Base-by-base conservation (phyloP, 2,329 filamentous ascomycete species). In the Coniella vitis region DNA sequence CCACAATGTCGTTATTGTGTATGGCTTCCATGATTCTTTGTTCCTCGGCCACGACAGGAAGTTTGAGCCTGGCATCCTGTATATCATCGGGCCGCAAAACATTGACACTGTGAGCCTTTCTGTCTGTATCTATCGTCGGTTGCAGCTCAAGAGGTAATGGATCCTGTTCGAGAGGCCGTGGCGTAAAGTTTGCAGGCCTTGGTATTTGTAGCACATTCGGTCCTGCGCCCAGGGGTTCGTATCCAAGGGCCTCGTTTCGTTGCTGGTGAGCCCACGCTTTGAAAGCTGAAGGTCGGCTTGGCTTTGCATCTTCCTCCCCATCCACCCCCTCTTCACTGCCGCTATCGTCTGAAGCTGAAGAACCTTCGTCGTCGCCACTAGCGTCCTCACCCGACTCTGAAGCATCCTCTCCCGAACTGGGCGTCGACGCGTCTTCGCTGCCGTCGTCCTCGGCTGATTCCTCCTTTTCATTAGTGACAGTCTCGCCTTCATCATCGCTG, bases 1-100 rank as follows among this genome's bases (percentile, higher is more conserved):
- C 86, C 1, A 96, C 87, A 3, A 89, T 83, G 45, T 91, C 79
- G 63, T 96, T 86, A 62, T 91, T 91, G 66, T 96, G 86, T 42
- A 98, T 89, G 1, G 90, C 90, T 67, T 98, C 93, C 90, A 98
- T 97, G 25, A 98, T 90, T 60, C 86, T 90, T 63, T 98, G 93
- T 65, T 98, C 93, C 64, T 97, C 90, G 2, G 87, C 87, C 2
- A 97, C 89, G 1, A 98, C 87, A 0, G 93, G 93, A 14, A 98
- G 75, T 48, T 86, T 81, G 40, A 94, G 66, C 12, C 93, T 82
- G 10, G 84, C 80, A 41, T 84, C 78, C 63, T 96, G 88, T 19
- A 97, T 86, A 16, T 86, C 83, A 4, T 82, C 69, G 0, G 78
- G 70, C 49, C 93, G 80, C 35, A 78, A 70, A 2, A 96, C 83